These are phyloP conservation scores for Cryptosporidium parvum DNA, from an alignment of 169 alveolate species.

Conservation along the genomic window DNA sequence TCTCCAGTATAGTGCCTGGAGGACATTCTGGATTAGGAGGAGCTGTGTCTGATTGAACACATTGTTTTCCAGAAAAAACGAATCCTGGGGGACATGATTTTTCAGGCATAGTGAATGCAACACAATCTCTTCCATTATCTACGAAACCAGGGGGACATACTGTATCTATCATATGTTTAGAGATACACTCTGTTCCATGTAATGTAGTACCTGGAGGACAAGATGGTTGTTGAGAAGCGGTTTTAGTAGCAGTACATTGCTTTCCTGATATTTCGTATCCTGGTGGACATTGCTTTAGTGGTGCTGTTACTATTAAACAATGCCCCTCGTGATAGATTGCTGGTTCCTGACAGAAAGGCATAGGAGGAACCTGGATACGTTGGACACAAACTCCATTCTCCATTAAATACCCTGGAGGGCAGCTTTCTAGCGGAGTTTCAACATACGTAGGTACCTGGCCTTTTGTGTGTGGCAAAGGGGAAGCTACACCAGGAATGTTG, in stretches of 20 bases:
- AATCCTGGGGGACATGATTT: conserved; percentile 72
- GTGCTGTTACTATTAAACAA: conserved; percentile 65
- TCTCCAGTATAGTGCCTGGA: conserved; percentile 71
- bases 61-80: conserved; percentile 67
- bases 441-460: conserved; percentile 76
- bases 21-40: conserved; percentile 77
- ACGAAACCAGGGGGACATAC: conserved; percentile 76
- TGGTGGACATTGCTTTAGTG: conserved; percentile 74
- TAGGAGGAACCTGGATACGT: conserved; percentile 64
- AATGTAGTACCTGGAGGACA: conserved; percentile 74
- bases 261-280: conserved; percentile 74
- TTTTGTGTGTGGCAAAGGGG: conserved; percentile 73
- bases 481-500: conserved; percentile 71
- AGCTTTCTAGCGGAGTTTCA: conserved; percentile 73
- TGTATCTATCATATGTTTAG: conserved; percentile 69
- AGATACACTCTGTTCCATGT: conserved; percentile 64
- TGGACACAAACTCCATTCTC: conserved; percentile 76
- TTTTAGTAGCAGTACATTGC: conserved; percentile 69
- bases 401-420: conserved; percentile 75
- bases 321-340: conserved; percentile 73
- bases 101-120: conserved; percentile 68
- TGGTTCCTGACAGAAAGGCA: conserved; percentile 74
- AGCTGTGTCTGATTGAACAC: conserved; percentile 75
- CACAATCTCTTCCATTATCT: conserved; percentile 76
- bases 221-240: conserved; percentile 75